Conservation (phyloP, 2,329 filamentous ascomycete species). For the Atkinsonella hypoxylon region DNA sequence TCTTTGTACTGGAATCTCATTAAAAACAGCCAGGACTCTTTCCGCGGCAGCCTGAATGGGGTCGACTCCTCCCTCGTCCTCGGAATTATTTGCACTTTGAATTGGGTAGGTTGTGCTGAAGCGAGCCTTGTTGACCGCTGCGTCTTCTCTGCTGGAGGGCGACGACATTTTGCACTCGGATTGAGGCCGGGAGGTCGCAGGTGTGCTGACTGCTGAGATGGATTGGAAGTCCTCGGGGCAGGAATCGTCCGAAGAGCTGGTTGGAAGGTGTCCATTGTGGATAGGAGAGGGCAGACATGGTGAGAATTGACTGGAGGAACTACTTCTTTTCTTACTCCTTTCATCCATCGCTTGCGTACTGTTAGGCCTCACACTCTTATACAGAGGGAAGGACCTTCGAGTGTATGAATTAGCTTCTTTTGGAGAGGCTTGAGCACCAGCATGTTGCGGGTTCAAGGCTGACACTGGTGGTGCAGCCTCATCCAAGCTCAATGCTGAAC, state of each 20-base stretch:
- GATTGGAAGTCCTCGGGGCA: constrained; percentile 27
- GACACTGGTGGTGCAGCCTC: constrained; percentile 3
- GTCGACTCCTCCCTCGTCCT: constrained; percentile 6
- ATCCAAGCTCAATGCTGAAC: constrained; percentile 9
- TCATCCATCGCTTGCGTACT: not conserved
- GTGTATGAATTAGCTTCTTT: not conserved
- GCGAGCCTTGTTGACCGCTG: not conserved
- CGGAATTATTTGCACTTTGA: constrained; percentile 3
- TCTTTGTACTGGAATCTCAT: constrained; percentile 11
- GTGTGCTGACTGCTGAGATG: constrained; percentile 24
- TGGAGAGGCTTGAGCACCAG: not conserved
- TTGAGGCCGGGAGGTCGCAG: constrained; percentile 27
- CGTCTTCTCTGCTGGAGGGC: constrained; percentile 3
- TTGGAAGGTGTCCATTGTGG: constrained; percentile 3
- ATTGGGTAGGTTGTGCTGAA: constrained; percentile 1
- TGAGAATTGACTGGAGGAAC: not conserved
- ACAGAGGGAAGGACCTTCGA: constrained; percentile 2
- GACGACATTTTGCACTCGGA: constrained; percentile 24
- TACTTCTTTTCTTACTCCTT: not conserved
- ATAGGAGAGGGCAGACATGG: not conserved
- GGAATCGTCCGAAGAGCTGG: constrained; percentile 25
- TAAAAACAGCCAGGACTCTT: constrained; percentile 10
- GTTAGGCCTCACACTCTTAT: not conserved
- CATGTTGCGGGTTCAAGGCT: not conserved
- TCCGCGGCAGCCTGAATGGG: constrained; percentile 11